Percentiles rank a stretch among this genome's conserved stretches.
These are phyloP conservation scores for Pseudogymnoascus sp. DNA, from an alignment of 2,329 filamentous ascomycete genomes.

Conservation along the genomic window DNA sequence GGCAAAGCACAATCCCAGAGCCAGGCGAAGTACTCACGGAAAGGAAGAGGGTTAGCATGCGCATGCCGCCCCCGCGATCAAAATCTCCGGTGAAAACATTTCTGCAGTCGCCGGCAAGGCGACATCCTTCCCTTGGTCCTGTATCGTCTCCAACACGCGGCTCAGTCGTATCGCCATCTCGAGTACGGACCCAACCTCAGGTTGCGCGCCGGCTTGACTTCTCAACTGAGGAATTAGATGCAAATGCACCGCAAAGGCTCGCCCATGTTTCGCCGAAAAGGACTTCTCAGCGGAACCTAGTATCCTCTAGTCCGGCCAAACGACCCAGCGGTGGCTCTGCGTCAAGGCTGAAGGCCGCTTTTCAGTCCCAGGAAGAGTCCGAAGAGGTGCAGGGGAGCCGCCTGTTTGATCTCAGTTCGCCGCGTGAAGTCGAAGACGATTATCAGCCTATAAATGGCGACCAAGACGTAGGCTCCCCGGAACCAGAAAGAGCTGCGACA, in stretches of 20 bases:
- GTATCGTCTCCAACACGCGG: constrained; percentile 24
- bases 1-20: constrained; percentile 47
- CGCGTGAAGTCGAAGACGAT: neutral
- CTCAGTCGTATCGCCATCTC: constrained; percentile 19
- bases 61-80: constrained; percentile 25
- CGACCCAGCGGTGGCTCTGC: neutral
- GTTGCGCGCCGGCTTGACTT: constrained; percentile 27
- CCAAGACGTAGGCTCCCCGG: neutral
- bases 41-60: constrained; percentile 23
- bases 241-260: constrained; percentile 6
- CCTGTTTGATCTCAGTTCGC: constrained; percentile 1
- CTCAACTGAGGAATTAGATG: constrained; percentile 19
- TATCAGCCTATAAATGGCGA: neutral
- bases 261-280: constrained; percentile 1
- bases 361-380: neutral
- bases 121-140: constrained; percentile 25
- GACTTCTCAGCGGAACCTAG: constrained; percentile 16
- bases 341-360: neutral
- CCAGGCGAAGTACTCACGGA: constrained; percentile 35
- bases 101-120: constrained; percentile 27
- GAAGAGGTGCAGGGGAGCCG: neutral
- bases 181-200: constrained; percentile 17
- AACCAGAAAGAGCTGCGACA: neutral
- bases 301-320: neutral
- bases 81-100: constrained; percentile 29